Conservation (phyloP, 495 filamentous ascomycete species). For the Glonium stellatum region DNA sequence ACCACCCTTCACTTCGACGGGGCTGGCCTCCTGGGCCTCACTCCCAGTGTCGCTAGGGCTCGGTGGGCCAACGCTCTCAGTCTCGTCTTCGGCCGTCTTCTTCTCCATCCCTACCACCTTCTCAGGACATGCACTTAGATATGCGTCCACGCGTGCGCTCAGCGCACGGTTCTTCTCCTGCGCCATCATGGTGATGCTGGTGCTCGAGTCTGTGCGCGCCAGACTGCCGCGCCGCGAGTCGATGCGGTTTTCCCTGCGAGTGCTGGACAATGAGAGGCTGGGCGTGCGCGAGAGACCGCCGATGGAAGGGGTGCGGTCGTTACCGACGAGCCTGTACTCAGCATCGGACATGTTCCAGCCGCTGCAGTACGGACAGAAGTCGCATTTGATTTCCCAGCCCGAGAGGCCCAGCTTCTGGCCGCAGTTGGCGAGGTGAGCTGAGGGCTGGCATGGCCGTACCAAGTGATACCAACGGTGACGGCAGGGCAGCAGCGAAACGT, state of each 20-base stretch:
- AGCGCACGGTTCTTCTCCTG: slow-evolving; percentile 31
- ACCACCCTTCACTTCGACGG: not conserved
- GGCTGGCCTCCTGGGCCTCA: not conserved
- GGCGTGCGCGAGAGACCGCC: slow-evolving; percentile 23
- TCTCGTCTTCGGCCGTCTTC: slow-evolving; percentile 6
- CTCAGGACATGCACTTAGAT: slow-evolving; percentile 26
- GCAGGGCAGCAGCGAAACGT: slow-evolving; percentile 36
- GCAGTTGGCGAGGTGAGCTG: slow-evolving; percentile 36
- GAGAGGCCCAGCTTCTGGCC: slow-evolving; percentile 28
- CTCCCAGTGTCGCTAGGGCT: not conserved
- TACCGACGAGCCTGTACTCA: slow-evolving; percentile 33
- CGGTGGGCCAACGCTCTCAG: slow-evolving; percentile 14
- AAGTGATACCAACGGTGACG: slow-evolving; percentile 37
- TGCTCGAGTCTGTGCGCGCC: slow-evolving; percentile 29
- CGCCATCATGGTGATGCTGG: slow-evolving; percentile 29
- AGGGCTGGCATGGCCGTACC: slow-evolving; percentile 28
- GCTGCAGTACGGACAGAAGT: slow-evolving; percentile 37
- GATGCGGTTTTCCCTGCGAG: slow-evolving; percentile 13
- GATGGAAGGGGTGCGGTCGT: slow-evolving; percentile 18
- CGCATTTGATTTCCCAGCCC: slow-evolving; percentile 38
- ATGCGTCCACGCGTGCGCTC: slow-evolving; percentile 35
- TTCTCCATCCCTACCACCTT: slow-evolving; percentile 16
- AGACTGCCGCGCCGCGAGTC: slow-evolving; percentile 25
- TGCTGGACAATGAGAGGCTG: slow-evolving; percentile 16
- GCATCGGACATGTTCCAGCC: slow-evolving; percentile 22